These are phyloP conservation scores for Sporisorium scitamineum DNA, from an alignment of 1,284 basidiomycete genomes.

Conservation along the genomic window DNA sequence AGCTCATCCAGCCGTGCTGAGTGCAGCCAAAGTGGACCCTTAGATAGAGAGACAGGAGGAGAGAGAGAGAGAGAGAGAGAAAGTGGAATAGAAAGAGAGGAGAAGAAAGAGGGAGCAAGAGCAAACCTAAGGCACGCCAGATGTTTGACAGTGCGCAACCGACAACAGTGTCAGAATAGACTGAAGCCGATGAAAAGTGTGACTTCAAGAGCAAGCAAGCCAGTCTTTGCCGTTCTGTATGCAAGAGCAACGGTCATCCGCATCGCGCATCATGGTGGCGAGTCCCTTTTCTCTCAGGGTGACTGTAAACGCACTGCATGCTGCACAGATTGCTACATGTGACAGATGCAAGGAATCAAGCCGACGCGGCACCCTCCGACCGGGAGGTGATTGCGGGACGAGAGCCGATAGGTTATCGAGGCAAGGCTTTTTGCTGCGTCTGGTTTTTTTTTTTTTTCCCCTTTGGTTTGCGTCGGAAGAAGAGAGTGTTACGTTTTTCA, in stretches of 20 bases:
- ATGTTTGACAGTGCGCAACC: constrained; percentile 1
- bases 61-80: neutral
- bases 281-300: neutral
- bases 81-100: neutral
- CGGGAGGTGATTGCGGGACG: constrained; percentile 1
- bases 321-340: neutral
- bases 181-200: neutral
- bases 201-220: too few species aligned
- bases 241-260: neutral
- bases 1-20: neutral
- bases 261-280: constrained; percentile 1
- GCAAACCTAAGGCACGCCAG: neutral
- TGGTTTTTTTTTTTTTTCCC: too few species aligned
- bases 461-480: constrained; percentile 5
- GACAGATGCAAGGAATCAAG: constrained; percentile 2
- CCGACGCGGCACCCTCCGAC: constrained; percentile 4
- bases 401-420: neutral
- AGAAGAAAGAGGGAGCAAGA: neutral
- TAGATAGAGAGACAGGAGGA: neutral
- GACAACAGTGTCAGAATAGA: neutral
- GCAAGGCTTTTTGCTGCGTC: neutral
- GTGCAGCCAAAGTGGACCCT: neutral
- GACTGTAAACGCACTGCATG: neutral
- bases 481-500: neutral
- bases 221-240: neutral